Evolutionary conservation across 164 flowering plant species (phyloP), one percentile per base, ranked within the genome.

Genomic region (Echeveria elegans): DNA sequence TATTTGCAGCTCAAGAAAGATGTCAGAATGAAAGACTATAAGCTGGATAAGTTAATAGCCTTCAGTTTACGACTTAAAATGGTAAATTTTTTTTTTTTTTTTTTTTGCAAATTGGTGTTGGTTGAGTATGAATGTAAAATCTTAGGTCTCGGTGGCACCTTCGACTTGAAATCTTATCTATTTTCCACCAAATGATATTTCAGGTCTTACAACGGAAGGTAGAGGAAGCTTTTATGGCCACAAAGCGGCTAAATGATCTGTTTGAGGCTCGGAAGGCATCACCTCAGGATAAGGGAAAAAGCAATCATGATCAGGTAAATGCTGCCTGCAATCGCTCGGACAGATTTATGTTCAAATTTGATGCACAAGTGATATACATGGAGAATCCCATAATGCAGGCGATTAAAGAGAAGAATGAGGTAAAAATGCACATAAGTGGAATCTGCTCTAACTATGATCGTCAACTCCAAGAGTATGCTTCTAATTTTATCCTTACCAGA

Each of bases 201-300:
- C 72, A 94, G 99, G 96, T 88, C 69, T 71, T 92, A 77, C 96
- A 89, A 70, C 74, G 96, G 41, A 94, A 94, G 77, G 82, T 87
- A 5, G 88, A 88, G 76, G 96, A 91, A 78, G 96, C 97, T 76
- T 73, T 88, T n/a, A 56, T 80, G 79, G 92, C 94, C 45, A 78
- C 88, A 15, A 92, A 88, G 70, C 77, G 92, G 63, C 80, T 94
- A 10, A 89, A 82, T 71, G 86, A 87, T 71, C 72, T 92, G 48
- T 65, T 94, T 48, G 92, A 87, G 73, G 78, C 92, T 62, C 78
- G 86, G 68, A 94, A 86, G 75, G 76, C 80, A 79, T 72, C 80
- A 23, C 74, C 86, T 30, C 79, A 84, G 47, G 84, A 78, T 62
- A 72, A 67, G 84, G 91, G 81, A 8, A 21, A 74, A 21, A 48